A percentile compares a stretch with the other conserved stretches of the same genome.
Evolutionary conservation across 805 yeast species (phyloP).

Genomic region (Pichia insulana): DNA sequence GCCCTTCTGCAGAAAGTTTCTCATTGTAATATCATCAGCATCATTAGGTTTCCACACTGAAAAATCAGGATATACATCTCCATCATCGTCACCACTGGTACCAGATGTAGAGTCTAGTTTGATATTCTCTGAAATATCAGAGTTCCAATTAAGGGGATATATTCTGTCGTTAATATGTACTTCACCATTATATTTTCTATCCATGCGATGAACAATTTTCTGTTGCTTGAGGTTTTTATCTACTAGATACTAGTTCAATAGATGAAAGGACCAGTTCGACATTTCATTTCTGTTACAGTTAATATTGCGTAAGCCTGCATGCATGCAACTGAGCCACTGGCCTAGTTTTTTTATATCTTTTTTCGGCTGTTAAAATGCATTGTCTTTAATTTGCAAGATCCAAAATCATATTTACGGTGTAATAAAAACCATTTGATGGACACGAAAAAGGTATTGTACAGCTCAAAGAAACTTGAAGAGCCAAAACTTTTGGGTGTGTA

Average conservation of each 20-base stretch:
- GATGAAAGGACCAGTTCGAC: too few species aligned
- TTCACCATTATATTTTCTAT: constrained; percentile 14
- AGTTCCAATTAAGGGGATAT: constrained; percentile 25
- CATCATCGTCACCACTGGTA: neutral
- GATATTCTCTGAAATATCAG: neutral
- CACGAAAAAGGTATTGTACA: constrained; percentile 24
- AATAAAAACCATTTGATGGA: constrained; percentile 21
- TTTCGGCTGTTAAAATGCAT: neutral
- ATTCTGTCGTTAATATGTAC: constrained; percentile 24
- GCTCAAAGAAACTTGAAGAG: constrained; percentile 12
- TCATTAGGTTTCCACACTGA: constrained; percentile 57
- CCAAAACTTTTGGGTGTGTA: constrained; percentile 45
- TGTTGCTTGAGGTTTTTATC: neutral
- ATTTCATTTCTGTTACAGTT: too few species aligned
- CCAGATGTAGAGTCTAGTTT: neutral
- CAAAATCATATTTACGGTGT: too few species aligned
- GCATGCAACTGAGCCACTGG: too few species aligned
- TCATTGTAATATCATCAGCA: constrained; percentile 46
- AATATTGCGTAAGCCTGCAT: too few species aligned
- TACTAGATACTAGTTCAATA: too few species aligned
- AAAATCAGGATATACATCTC: constrained; percentile 54
- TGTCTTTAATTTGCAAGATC: neutral
- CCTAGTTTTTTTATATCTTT: too few species aligned
- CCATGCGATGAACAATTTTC: neutral
- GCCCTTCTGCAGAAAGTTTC: constrained; percentile 59